Base-by-base conservation (phyloP, 2,329 filamentous ascomycete species). In the Eutypa lata region DNA sequence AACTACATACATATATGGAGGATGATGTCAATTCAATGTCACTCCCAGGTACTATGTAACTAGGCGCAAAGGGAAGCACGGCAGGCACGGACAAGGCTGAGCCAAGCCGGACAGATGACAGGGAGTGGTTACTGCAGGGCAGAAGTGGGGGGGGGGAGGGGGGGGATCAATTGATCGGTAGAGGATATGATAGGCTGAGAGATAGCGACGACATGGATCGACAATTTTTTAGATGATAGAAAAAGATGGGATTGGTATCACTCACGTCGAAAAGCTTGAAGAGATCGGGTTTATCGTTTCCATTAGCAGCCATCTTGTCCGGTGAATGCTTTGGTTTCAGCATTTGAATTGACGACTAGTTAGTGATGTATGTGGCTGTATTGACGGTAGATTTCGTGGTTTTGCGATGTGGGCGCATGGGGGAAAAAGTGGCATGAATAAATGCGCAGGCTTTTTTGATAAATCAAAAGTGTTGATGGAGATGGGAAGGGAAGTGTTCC, bases 1-100 rank as follows among this genome's bases (percentile, higher is more conserved):
- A 51, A 51, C 37, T 53, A n/a, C n/a, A n/a, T n/a, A n/a, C n/a
- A n/a, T 49, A 51, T 56, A 26, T 6, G 44, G n/a, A 7, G 26
- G 18, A 16, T 35, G 21, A 31, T 24, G 35, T 19, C 19, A 21
- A 6, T 24, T 48, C 18, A 14, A 14, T 13, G 35, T 35, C 28
- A 40, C n/a, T 35, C 14, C 22, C 33, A n/a, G 22, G 19, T 22
- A 31, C 19, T 22, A 38, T 33, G 35, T 19, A 49, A n/a, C 5
- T 8, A n/a, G 40, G 21, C 16, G 16, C 22, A 18, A 13, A 31
- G 21, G 21, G 2, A 45, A 26, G 22, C 6, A 18, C 42, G 11
- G 11, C 21, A 28, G 22, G 16, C 16, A 6, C 13, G 10, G 22
- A 6, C n/a, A 28, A 45, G 42, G 19, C 22, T n/a, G 22, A 28